A percentile compares a stretch with the other conserved stretches of the same genome.
Conservation (phyloP, 2,329 filamentous ascomycete genomes). For the Diaporthe capsici region DNA sequence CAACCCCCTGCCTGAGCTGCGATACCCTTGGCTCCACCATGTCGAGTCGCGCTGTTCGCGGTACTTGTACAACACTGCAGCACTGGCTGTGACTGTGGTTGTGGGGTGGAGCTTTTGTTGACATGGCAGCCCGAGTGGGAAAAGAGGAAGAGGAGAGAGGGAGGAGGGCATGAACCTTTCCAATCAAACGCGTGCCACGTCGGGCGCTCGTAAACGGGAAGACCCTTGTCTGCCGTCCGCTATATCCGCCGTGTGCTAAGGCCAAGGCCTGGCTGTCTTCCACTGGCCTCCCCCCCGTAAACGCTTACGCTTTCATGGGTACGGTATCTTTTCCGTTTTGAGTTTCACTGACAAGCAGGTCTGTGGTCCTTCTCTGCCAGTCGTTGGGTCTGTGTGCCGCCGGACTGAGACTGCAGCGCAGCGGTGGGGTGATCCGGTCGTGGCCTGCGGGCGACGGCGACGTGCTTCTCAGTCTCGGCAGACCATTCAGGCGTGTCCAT, state of each 20-base stretch:
- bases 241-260: constrained; percentile 29
- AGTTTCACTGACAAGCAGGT: constrained; percentile 13
- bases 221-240: constrained; percentile 28
- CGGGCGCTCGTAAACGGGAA: background rate
- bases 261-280: background rate
- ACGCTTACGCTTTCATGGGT: constrained; percentile 14
- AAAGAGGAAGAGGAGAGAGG: background rate
- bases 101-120: constrained; percentile 23
- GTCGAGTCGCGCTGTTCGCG: constrained; percentile 27
- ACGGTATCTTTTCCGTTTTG: constrained; percentile 10
- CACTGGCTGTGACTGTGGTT: background rate
- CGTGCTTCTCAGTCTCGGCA: background rate
- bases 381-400: constrained; percentile 3
- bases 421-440: background rate
- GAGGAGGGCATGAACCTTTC: constrained; percentile 36
- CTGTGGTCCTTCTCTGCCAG: constrained; percentile 10
- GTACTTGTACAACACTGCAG: background rate
- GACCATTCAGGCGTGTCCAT: background rate
- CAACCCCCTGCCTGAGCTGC: background rate
- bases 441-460: background rate
- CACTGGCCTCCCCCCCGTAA: background rate
- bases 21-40: constrained; percentile 9
- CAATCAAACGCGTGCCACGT: constrained; percentile 36
- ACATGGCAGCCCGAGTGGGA: constrained; percentile 1
- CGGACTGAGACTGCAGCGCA: constrained; percentile 17